Evolutionary conservation across 257 asterid genomes (phyloP), one percentile per base, ranked within the genome.

Genomic region (Scutellaria galericulata): DNA sequence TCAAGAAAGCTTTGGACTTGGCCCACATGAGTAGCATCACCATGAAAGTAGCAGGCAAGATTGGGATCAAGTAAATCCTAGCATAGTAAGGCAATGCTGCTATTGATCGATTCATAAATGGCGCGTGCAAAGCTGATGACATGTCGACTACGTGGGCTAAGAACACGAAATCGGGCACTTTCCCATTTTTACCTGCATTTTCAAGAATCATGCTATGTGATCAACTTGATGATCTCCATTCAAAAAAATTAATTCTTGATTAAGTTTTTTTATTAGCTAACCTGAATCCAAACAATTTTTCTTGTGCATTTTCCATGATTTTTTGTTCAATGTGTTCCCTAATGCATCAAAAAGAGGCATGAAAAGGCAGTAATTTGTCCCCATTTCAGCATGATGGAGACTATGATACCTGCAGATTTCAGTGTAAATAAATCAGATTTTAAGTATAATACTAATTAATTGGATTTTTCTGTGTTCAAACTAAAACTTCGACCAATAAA

Each of bases 81-180:
- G 90, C 87, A 66, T 60, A 60, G 76, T 77, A 91, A 1, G 97
- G 97, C 39, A 78, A 44, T 6, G 99, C 81, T 1, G 89, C 85
- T 3, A 68, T 64, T 57, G 91, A 80, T 69, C 97, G 62, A 46
- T 63, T 79, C 44, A 86, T 75, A 14, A 85, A 91, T 0, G 95
- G 90, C 8, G 78, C 93, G 58, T 94, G 99, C 84, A 89, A 2
- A 7, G 92, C 83, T 0, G 97, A 83, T 1, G 92, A 84, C 76
- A 94, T 18, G 87, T 94, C 99, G 44, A 94, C 95, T 3, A 75
- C 89, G 48, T 94, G 99, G 6, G 97, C 99, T 71, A 94, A 84
- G 86, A 94, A 94, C 78, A 94, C 97, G 45, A 94, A 91, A 75
- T 94, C 95, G 0, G 99, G 97, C 14, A 85, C 86, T 58, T 84